Conservation (phyloP, 495 filamentous ascomycete genomes). For the Annulohypoxylon nitens region DNA sequence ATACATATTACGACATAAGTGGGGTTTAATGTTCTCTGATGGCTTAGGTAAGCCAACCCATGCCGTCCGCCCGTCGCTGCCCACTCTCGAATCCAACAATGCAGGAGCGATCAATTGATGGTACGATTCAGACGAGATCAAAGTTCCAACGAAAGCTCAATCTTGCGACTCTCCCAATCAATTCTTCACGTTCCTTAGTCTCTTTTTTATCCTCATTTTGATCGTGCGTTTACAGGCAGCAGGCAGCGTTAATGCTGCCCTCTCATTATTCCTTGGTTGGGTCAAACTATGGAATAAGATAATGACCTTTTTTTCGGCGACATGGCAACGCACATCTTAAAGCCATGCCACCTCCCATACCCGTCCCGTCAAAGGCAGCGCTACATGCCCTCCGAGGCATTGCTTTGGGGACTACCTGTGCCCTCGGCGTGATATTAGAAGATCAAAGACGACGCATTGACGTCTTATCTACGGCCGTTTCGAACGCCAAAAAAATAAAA, state of each 20-base stretch:
- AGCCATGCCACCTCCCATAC: constrained; percentile 60
- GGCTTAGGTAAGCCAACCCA: neutral
- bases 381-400: constrained; percentile 66
- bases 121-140: constrained; percentile 4
- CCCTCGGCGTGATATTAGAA: constrained; percentile 65
- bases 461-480: constrained; percentile 57
- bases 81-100: neutral
- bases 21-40: neutral
- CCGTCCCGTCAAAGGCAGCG: constrained; percentile 67
- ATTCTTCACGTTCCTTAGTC: neutral
- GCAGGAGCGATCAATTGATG: neutral
- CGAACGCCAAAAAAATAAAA: constrained; percentile 63
- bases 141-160: neutral
- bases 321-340: constrained; percentile 37
- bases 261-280: neutral
- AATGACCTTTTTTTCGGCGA: neutral
- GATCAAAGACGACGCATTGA: constrained; percentile 66
- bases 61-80: neutral
- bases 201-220: neutral
- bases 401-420: constrained; percentile 66
- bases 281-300: constrained; percentile 17
- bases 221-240: neutral
- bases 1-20: neutral
- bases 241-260: neutral
- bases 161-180: no score